Conservation (phyloP, 2,329 filamentous ascomycete species). For the Cryphonectria radicalis region DNA sequence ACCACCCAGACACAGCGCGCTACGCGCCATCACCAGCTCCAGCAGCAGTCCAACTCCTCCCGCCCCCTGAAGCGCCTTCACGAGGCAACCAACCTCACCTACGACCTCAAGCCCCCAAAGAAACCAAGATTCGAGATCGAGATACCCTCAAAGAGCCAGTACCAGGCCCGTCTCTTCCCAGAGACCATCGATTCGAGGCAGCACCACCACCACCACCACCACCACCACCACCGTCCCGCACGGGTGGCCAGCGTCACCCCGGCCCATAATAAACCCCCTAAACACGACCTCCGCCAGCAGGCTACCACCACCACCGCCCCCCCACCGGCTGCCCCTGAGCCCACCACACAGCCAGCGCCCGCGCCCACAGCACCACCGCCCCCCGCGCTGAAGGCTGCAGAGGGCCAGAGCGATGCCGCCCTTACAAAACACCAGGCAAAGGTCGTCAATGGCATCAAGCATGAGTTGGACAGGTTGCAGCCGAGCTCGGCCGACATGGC, state of each 20-base stretch:
- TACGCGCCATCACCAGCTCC: constrained; percentile 26
- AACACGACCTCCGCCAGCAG: constrained; percentile 32
- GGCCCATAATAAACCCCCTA: constrained; percentile 35
- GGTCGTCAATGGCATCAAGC: constrained; percentile 63
- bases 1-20: constrained; percentile 17
- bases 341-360: constrained; percentile 25
- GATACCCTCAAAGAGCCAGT: constrained; percentile 30
- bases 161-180: constrained; percentile 27
- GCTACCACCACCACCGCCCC: constrained; percentile 23
- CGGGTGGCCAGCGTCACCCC: constrained; percentile 18
- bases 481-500: constrained; percentile 50
- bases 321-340: constrained; percentile 22
- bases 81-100: constrained; percentile 30
- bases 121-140: constrained; percentile 30
- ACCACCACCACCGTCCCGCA: constrained; percentile 33
- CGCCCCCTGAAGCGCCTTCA: constrained; percentile 30
- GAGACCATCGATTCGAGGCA: constrained; percentile 28
- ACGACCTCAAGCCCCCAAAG: constrained; percentile 28
- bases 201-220: constrained; percentile 22
- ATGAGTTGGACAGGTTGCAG: constrained; percentile 63
- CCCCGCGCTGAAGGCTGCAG: constrained; percentile 31
- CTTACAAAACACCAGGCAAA: constrained; percentile 60
- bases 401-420: constrained; percentile 32
- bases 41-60: constrained; percentile 23
- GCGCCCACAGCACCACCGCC: constrained; percentile 26